These are phyloP conservation scores for Citrus trifoliata DNA, from an alignment of 345 rosid species.

Conservation along the genomic window DNA sequence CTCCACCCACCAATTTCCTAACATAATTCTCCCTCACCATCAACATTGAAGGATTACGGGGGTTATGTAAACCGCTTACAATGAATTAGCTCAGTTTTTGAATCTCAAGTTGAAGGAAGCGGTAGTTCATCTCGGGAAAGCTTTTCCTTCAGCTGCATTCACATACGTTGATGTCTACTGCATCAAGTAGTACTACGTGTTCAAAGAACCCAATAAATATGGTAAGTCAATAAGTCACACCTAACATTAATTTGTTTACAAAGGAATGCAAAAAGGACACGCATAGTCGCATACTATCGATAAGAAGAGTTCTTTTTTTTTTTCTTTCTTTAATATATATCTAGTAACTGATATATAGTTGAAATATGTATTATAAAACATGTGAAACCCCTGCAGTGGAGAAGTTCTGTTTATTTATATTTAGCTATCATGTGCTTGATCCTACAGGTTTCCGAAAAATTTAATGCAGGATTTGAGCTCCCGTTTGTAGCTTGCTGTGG, in stretches of 20 bases:
- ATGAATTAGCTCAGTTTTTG: conserved; percentile 46
- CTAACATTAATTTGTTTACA: no score
- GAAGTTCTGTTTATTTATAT: no score
- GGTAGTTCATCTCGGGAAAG: conserved; percentile 30
- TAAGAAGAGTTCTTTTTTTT: no score
- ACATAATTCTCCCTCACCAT: conserved; percentile 13
- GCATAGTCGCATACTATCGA: no score
- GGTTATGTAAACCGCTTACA: conserved; percentile 43
- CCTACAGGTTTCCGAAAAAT: background rate
- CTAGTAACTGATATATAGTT: no score
- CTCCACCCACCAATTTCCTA: no score
- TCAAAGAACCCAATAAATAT: conserved; percentile 30
- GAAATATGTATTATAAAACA: no score
- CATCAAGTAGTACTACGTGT: conserved; percentile 38
- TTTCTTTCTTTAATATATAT: no score
- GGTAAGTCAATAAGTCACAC: conserved; percentile 21
- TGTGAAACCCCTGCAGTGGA: no score
- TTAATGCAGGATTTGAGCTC: conserved; percentile 23
- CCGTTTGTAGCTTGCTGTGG: conserved; percentile 34
- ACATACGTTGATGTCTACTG: conserved; percentile 49
- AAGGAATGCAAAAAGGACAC: no score
- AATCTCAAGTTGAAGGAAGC: conserved; percentile 34
- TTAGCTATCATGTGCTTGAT: no score
- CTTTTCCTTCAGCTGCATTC: background rate
- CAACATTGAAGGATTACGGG: conserved; percentile 21